Conservation (phyloP, 2,329 filamentous ascomycete genomes). For the Cyphellophora europaea region DNA sequence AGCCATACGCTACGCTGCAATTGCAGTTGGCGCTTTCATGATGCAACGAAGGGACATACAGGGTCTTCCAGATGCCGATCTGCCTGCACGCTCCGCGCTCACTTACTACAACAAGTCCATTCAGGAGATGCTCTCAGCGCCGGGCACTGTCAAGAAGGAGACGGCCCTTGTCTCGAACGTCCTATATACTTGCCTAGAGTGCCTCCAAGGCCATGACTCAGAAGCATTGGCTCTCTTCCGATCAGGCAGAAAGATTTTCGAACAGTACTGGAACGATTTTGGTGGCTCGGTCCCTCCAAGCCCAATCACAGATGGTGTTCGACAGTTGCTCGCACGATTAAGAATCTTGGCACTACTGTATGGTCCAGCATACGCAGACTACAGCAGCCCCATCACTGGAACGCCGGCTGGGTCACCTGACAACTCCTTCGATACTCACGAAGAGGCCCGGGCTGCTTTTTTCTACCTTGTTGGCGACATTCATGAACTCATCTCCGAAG, state of each 20-base stretch:
- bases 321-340: not conserved
- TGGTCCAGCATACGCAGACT: not conserved
- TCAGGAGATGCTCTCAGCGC: not conserved
- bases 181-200: conserved; percentile 5
- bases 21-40: conserved; percentile 4
- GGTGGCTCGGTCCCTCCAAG: too few relatives aligned
- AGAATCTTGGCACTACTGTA: not conserved
- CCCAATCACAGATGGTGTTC: not conserved
- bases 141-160: not conserved
- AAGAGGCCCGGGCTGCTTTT: not conserved
- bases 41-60: not conserved
- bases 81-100: conserved; percentile 1
- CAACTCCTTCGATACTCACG: not conserved
- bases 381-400: not conserved
- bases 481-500: conserved; percentile 1
- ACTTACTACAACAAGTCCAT: conserved; percentile 6
- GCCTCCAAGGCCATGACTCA: conserved; percentile 2
- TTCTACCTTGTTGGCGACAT: not conserved
- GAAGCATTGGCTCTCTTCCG: conserved; percentile 2
- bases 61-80: not conserved
- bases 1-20: conserved; percentile 4
- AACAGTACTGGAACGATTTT: not conserved
- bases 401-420: not conserved
- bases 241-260: not conserved
- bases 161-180: conserved; percentile 2